Percentiles rank a stretch among this genome's conserved stretches.
These are phyloP conservation scores for Mimosa bimucronata DNA, from an alignment of 306 rosid species.

Conservation along the genomic window DNA sequence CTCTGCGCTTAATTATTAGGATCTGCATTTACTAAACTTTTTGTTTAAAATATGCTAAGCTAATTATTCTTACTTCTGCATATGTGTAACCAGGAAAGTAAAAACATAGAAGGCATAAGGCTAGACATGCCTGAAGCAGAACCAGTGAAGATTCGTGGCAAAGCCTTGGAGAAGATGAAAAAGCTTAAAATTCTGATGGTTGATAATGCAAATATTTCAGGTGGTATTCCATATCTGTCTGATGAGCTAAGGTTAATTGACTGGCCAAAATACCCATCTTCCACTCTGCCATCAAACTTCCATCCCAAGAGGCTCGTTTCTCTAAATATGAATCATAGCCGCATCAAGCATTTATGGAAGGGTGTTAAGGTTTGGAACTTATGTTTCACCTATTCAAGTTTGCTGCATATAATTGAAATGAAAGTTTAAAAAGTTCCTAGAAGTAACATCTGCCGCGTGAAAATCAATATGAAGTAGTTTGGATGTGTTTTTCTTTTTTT, in stretches of 20 bases:
- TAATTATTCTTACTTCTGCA: neutral
- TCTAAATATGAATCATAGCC: neutral
- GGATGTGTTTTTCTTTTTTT: too few relatives aligned
- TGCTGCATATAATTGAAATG: too few relatives aligned
- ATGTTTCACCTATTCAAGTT: too few relatives aligned
- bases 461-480: too few relatives aligned
- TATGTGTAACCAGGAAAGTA: neutral
- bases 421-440: too few relatives aligned
- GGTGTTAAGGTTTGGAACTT: constrained; percentile 7
- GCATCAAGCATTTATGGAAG: constrained; percentile 18
- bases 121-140: constrained; percentile 13
- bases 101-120: constrained; percentile 25
- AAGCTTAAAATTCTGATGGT: constrained; percentile 27
- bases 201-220: neutral
- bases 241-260: constrained; percentile 16
- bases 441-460: too few relatives aligned
- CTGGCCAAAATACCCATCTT: constrained; percentile 21
- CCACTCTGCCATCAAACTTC: constrained; percentile 21
- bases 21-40: neutral
- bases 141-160: neutral
- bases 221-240: constrained; percentile 15
- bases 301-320: constrained; percentile 29
- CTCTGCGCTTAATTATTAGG: neutral
- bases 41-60: neutral
- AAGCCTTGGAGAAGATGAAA: constrained; percentile 27